Percentiles rank a stretch among this genome's conserved stretches.
Evolutionary conservation across 2,329 filamentous ascomycete genomes (phyloP).

Genomic region (Talaromyces sp.): DNA sequence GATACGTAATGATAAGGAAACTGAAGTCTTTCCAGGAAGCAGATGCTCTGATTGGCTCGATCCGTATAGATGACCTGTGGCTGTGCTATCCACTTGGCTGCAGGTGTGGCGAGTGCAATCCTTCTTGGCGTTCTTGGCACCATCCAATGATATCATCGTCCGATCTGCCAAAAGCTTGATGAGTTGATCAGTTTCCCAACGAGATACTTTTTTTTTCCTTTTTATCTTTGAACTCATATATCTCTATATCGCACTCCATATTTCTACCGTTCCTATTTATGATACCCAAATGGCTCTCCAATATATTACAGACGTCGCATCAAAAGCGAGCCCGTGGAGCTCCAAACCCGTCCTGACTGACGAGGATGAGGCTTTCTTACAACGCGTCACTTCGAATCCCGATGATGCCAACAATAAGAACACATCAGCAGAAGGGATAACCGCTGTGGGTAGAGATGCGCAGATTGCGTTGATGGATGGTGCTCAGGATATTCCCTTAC

Average conservation of each 20-base stretch:
- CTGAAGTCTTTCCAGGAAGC: background rate
- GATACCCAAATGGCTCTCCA: slow-evolving; percentile 28
- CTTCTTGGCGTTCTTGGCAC: background rate
- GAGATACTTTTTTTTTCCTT: background rate
- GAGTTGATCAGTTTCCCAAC: background rate
- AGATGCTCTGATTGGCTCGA: slow-evolving; percentile 3
- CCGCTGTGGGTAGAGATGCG: slow-evolving; percentile 35
- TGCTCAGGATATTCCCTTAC: slow-evolving; percentile 47
- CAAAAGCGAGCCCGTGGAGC: slow-evolving; percentile 32
- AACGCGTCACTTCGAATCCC: slow-evolving; percentile 45
- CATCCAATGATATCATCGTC: slow-evolving; percentile 9
- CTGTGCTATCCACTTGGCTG: background rate
- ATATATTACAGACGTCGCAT: slow-evolving; percentile 41
- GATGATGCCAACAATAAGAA: slow-evolving; percentile 21
- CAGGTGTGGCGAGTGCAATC: slow-evolving; percentile 1
- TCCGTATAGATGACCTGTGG: background rate
- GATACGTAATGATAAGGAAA: background rate
- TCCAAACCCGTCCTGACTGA: slow-evolving; percentile 49
- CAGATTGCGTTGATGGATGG: slow-evolving; percentile 43
- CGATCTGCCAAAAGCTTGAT: too few relatives aligned
- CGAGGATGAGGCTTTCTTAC: slow-evolving; percentile 57
- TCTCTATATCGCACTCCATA: background rate
- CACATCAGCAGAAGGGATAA: slow-evolving; percentile 9
- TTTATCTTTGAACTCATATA: background rate
- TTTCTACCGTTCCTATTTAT: too few relatives aligned